phyloP scores from a whole-genome alignment of 2,329 filamentous ascomycete species.

The Cladosporium sp. region DNA sequence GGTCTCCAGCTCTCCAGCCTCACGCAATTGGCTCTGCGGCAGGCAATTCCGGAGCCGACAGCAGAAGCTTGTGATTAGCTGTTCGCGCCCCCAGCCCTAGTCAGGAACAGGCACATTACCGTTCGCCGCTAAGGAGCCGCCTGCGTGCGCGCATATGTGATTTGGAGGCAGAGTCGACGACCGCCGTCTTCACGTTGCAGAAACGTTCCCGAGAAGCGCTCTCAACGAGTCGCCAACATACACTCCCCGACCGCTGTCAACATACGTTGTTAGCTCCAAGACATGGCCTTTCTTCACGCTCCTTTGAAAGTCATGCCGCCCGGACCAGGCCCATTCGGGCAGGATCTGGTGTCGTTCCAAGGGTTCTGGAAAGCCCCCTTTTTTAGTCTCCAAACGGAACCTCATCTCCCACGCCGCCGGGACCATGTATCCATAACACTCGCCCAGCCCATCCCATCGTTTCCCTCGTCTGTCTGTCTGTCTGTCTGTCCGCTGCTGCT shows the following conservation, averaged over 20 bases:
- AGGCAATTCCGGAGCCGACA: constrained; percentile 1
- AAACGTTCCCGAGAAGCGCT: constrained; percentile 1
- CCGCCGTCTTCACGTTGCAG: constrained; percentile 11
- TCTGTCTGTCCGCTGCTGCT: constrained; percentile 21
- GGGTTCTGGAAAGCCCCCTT: constrained; percentile 13
- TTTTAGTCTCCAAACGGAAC: constrained; percentile 13
- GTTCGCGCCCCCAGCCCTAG: constrained; percentile 2
- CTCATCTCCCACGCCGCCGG: constrained; percentile 17
- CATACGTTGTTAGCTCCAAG: neutral
- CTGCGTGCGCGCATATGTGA: neutral
- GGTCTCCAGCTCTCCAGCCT: too few relatives aligned
- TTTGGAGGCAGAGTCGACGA: constrained; percentile 8
- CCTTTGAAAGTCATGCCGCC: neutral
- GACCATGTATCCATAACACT: constrained; percentile 23
- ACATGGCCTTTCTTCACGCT: constrained; percentile 10
- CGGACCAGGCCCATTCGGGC: constrained; percentile 6
- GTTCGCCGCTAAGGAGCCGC: constrained; percentile 5
- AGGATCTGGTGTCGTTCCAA: constrained; percentile 4
- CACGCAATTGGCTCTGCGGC: constrained; percentile 2
- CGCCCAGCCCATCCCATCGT: constrained; percentile 11
- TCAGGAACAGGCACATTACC: constrained; percentile 12
- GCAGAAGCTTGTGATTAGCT: neutral
- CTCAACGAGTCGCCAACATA: too few relatives aligned
- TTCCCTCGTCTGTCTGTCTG: constrained; percentile 15
- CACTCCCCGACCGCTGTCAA: too few relatives aligned